Evolutionary conservation across 345 rosid genomes (phyloP).

Genomic region (Gossypium herbaceum): DNA sequence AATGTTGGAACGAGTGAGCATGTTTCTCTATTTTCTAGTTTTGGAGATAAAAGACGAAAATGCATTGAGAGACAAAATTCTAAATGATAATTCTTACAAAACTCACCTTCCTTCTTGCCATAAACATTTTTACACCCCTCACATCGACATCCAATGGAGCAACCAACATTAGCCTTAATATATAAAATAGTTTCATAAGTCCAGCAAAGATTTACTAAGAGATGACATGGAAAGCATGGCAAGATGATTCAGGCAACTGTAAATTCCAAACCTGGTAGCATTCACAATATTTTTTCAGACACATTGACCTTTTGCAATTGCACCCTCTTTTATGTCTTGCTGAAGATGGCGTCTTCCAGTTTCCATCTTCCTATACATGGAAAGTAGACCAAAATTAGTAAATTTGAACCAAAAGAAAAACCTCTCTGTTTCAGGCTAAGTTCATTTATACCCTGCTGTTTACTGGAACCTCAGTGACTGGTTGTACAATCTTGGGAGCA

Average conservation of each 20-base stretch:
- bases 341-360: slow-evolving; percentile 32
- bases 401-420: neutral
- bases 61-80: slow-evolving; percentile 1
- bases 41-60: neutral
- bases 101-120: slow-evolving; percentile 54
- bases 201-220: slow-evolving; percentile 10
- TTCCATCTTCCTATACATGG: slow-evolving; percentile 38
- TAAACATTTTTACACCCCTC: slow-evolving; percentile 56
- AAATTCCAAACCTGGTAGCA: slow-evolving; percentile 50
- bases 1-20: neutral
- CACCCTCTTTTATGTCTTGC: slow-evolving; percentile 62
- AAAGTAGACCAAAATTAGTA: slow-evolving; percentile 11
- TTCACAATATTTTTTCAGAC: slow-evolving; percentile 66
- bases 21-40: slow-evolving; percentile 8
- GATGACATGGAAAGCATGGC: neutral
- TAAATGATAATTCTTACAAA: neutral
- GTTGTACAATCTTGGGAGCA: slow-evolving; percentile 51
- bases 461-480: slow-evolving; percentile 17
- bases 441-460: slow-evolving; percentile 22
- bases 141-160: slow-evolving; percentile 64
- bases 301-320: slow-evolving; percentile 68
- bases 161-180: slow-evolving; percentile 49
- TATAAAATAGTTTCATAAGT: slow-evolving; percentile 7
- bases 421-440: neutral
- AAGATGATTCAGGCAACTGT: neutral